phyloP scores from a whole-genome alignment of 1,284 basidiomycete genomes.

The Trichosporon ovoides region DNA sequence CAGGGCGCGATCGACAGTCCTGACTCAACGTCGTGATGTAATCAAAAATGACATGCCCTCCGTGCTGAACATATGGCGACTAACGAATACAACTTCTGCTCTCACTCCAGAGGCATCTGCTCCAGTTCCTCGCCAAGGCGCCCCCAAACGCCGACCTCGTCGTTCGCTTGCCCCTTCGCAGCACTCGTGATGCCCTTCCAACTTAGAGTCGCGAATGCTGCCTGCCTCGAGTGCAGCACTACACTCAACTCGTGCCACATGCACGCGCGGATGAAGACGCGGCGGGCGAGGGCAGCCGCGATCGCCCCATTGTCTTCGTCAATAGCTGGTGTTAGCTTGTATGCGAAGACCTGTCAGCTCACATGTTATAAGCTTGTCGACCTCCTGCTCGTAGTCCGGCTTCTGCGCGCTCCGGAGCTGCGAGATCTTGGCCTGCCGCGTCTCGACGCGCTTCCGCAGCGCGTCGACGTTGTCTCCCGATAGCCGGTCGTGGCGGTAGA shows the following conservation, averaged over 20 bases:
- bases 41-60: no score
- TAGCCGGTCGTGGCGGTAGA: slow-evolving; percentile 72
- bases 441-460: slow-evolving; percentile 75
- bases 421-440: slow-evolving; percentile 68
- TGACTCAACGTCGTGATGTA: no score
- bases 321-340: slow-evolving; percentile 24
- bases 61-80: not conserved
- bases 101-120: slow-evolving; percentile 74
- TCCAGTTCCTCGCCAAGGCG: slow-evolving; percentile 65
- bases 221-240: slow-evolving; percentile 79
- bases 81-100: not conserved
- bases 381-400: slow-evolving; percentile 75
- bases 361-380: slow-evolving; percentile 58
- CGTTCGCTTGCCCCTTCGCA: slow-evolving; percentile 47
- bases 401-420: slow-evolving; percentile 62
- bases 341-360: slow-evolving; percentile 2
- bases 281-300: slow-evolving; percentile 60
- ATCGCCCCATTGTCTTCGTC: slow-evolving; percentile 53
- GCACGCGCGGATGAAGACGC: slow-evolving; percentile 78
- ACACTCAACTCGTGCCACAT: slow-evolving; percentile 89
- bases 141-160: slow-evolving; percentile 64
- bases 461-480: slow-evolving; percentile 79
- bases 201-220: slow-evolving; percentile 67
- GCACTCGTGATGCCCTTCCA: slow-evolving; percentile 51
- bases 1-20: no score